Conservation (phyloP, 2,329 filamentous ascomycete genomes). For the Xylariaceae sp. region DNA sequence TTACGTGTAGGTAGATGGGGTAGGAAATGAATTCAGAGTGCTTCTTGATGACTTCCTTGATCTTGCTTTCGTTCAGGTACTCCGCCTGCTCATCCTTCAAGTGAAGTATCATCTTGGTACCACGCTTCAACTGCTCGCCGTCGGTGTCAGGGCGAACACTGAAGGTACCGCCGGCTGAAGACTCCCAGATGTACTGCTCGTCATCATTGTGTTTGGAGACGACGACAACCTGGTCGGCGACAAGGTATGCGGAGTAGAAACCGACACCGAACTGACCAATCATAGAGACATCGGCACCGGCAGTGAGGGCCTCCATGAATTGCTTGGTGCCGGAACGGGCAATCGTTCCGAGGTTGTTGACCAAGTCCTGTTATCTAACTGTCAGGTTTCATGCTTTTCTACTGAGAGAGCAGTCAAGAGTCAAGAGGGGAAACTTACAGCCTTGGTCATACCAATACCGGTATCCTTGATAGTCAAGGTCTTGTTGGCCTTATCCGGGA, state of each 20-base stretch:
- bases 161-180: conserved; percentile 94
- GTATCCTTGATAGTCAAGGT: conserved; percentile 95
- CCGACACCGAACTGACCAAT: conserved; percentile 99
- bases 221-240: conserved; percentile 92
- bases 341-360: conserved; percentile 99
- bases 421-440: conserved; percentile 57
- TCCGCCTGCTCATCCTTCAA: conserved; percentile 99
- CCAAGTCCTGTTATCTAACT: conserved; percentile 64
- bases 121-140: conserved; percentile 83
- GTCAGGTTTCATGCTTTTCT: conserved; percentile 33
- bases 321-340: conserved; percentile 99
- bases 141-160: conserved; percentile 85
- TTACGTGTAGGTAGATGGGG: conserved; percentile 99
- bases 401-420: background rate
- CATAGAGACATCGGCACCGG: conserved; percentile 99
- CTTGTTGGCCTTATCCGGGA: conserved; percentile 92
- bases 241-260: conserved; percentile 99
- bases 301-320: conserved; percentile 99
- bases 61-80: conserved; percentile 96
- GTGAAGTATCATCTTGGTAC: conserved; percentile 97
- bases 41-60: conserved; percentile 99
- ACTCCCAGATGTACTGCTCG: conserved; percentile 99
- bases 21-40: conserved; percentile 99
- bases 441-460: conserved; percentile 99
- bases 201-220: conserved; percentile 99